Base-by-base conservation (phyloP, 768 basidiomycete genomes). In the Cystoderma amianthinum region DNA sequence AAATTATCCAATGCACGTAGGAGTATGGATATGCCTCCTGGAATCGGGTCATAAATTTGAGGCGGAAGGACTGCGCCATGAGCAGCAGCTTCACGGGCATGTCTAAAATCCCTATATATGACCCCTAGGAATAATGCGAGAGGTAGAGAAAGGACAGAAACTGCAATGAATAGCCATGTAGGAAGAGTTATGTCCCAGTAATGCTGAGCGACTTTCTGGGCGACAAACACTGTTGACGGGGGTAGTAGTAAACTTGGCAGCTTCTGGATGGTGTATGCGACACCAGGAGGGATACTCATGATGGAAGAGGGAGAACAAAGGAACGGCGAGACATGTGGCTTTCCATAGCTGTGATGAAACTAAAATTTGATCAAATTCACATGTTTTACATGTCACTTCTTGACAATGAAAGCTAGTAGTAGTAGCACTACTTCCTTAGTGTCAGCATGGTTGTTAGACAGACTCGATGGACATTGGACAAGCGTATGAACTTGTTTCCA, bases 21-120 rank as follows among this genome's bases (percentile, higher is more conserved):
- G 1, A 70, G 42, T 13, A 62, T 33, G 30, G 67, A 63, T 4
- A 73, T 24, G 23, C 64, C 62, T 19, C 62, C 63, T 2, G 63
- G 63, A 62, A 58, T 63, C 30, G 46, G 56, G 42, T 58, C 62
- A 2, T 51, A 42, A 15, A 67, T 58, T 17, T 17, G 41, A 4
- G 67, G 68, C 3, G 67, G 54, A 11, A 62, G 36, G 13, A 58
- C 44, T 4, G 65, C 65, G 5, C 62, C 61, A 32, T 48, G 44
- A 7, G 46, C 35, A 4, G 37, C 39, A 6, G 54, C 51, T 16
- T 48, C 51, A 23, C 44, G 23, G 12, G 20, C 12, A 12, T 47
- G 39, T 4, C 9, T 15, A 10, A 39, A 32, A 33, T 51, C 38
- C 18, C 28, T 39, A 19, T 51, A 55, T 34, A 47, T 41, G 6